A percentile compares a stretch with the other conserved stretches of the same genome.
Conservation (phyloP, 805 yeast species). For the Sugiyamaella mastotermitis region DNA sequence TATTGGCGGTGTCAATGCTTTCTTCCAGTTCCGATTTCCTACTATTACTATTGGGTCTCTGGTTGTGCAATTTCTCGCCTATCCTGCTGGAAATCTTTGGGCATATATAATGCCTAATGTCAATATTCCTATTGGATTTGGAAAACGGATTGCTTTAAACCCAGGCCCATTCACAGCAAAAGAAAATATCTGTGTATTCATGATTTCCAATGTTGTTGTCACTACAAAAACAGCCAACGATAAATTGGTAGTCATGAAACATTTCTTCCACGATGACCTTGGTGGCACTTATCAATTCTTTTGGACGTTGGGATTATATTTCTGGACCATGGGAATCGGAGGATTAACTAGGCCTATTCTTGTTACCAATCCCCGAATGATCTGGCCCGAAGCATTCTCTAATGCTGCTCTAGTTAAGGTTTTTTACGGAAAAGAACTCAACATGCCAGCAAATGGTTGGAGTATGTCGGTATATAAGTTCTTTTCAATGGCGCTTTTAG, state of each 20-base stretch:
- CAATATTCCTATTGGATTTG: constrained; percentile 18
- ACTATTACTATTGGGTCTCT: constrained; percentile 41
- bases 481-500: constrained; percentile 38
- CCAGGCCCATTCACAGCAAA: constrained; percentile 59
- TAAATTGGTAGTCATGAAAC: constrained; percentile 12
- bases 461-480: constrained; percentile 44
- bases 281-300: constrained; percentile 36
- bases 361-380: constrained; percentile 34
- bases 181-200: constrained; percentile 56
- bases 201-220: constrained; percentile 34
- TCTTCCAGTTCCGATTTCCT: constrained; percentile 50
- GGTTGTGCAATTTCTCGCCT: constrained; percentile 52
- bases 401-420: constrained; percentile 40
- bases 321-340: constrained; percentile 46
- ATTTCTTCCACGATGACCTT: constrained; percentile 10
- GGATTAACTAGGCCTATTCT: constrained; percentile 48
- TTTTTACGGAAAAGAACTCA: constrained; percentile 23
- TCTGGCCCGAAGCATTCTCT: constrained; percentile 51
- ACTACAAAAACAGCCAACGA: constrained; percentile 29
- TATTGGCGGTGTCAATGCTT: constrained; percentile 21
- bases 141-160: constrained; percentile 35
- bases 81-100: constrained; percentile 44
- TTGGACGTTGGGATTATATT: constrained; percentile 41
- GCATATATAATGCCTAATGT: constrained; percentile 23
- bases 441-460: constrained; percentile 48